A percentile compares a stretch with the other conserved stretches of the same genome.
Evolutionary conservation across 164 flowering plant species (phyloP).

Genomic region (Paratinospora sagittata): DNA sequence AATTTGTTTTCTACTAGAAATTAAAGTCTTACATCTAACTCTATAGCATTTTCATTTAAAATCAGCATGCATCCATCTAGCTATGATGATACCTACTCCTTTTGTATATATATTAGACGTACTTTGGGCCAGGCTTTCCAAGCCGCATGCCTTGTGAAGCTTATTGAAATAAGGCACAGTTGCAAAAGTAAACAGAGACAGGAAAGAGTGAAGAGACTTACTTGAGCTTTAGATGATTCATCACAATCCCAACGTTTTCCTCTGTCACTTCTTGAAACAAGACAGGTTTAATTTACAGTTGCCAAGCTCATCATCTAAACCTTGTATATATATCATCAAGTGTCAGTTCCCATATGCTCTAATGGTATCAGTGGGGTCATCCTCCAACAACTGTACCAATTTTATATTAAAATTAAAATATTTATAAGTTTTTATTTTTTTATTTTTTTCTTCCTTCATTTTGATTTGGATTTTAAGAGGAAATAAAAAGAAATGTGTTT

Average conservation of each 20-base stretch:
- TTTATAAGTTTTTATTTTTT: neutral
- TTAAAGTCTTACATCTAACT: too few species aligned
- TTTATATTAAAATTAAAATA: neutral
- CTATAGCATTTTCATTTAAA: neutral
- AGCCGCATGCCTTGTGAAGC: constrained; percentile 4
- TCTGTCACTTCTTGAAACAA: neutral
- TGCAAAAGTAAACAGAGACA: neutral
- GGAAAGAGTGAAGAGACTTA: neutral
- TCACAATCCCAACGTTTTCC: neutral
- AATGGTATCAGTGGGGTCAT: too few species aligned
- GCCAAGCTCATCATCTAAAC: too few species aligned
- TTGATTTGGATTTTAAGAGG: neutral
- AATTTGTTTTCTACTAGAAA: too few species aligned
- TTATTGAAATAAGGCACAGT: constrained; percentile 1
- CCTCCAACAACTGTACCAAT: neutral
- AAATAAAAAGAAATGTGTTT: too few species aligned
- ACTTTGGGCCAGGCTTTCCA: constrained; percentile 1
- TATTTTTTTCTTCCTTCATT: too few species aligned
- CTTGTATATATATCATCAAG: too few species aligned
- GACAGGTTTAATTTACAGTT: too few species aligned
- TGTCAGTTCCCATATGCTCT: too few species aligned
- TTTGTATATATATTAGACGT: neutral
- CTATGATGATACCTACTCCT: neutral
- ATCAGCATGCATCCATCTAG: neutral
- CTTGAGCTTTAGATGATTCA: neutral